phyloP scores from a whole-genome alignment of 1,284 basidiomycete genomes.

The Paramarasmius palmivorus region DNA sequence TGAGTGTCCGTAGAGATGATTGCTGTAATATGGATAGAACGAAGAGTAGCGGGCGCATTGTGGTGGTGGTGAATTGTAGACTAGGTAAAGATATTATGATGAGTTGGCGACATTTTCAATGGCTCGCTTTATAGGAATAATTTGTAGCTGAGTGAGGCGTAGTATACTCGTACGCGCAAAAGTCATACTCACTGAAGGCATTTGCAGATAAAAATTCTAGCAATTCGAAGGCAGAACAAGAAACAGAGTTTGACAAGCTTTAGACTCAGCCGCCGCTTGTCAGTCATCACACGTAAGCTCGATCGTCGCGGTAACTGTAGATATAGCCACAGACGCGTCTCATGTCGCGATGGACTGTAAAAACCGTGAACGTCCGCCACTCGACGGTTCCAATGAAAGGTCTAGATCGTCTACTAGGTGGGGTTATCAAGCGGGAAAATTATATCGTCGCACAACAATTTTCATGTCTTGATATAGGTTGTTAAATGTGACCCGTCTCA shows the following conservation, averaged over 20 bases:
- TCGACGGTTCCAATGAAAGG: too few species aligned
- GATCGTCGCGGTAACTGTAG: neutral
- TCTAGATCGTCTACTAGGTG: too few species aligned
- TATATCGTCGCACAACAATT: too few species aligned
- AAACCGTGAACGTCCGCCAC: too few species aligned
- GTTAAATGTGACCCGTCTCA: too few species aligned
- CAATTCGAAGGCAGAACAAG: neutral
- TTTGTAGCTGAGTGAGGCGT: slow-evolving; percentile 3
- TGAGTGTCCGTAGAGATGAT: neutral
- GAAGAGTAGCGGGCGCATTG: slow-evolving; percentile 1
- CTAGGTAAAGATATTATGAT: slow-evolving; percentile 1
- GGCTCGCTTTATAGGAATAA: slow-evolving; percentile 7
- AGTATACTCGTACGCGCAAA: slow-evolving; percentile 3
- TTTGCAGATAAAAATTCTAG: neutral
- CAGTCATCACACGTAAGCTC: neutral
- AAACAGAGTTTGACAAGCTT: neutral
- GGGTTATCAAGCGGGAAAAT: too few species aligned
- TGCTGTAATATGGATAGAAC: slow-evolving; percentile 1
- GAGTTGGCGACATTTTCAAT: neutral
- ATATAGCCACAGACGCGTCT: neutral
- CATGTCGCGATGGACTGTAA: too few species aligned
- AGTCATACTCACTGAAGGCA: neutral
- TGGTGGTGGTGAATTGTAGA: slow-evolving; percentile 3
- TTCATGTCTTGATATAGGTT: too few species aligned
- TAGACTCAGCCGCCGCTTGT: neutral